Evolutionary conservation across 2,329 filamentous ascomycete genomes (phyloP), one percentile per base, ranked within the genome.

Genomic region (Diplodia sapinea): DNA sequence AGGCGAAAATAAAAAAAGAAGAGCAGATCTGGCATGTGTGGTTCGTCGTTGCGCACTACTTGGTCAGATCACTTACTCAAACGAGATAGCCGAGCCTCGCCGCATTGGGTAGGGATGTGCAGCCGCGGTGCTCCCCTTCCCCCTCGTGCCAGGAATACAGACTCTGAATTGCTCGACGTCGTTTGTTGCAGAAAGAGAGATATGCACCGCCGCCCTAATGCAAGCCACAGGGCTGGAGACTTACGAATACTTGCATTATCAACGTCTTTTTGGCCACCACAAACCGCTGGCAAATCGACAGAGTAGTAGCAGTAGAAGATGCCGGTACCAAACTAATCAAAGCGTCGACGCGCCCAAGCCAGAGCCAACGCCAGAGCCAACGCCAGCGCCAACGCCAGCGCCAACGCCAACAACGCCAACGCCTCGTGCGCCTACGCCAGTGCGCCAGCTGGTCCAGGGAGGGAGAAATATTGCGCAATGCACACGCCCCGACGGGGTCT

Each of bases 201-300:
- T 3, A 15, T 2, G 40, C 15, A 15, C 17, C 3, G 43, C 40
- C 17, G 43, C 43, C n/a, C 43, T 47, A 20, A 47, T 20, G 17
- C 43, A 47, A 47, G 43, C 43, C 43, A 55, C 52, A 55, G 52
- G 52, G 52, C 52, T 55, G 52, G 52, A 47, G 43, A 47, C 43
- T 47, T 47, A 47, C 43, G 43, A 47, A 47, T 47, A 47, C 43
- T n/a, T 47, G n/a, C 43, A n/a, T n/a, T 20, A 47, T 47, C 43
- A 47, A 36, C 33, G 11, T 36, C 1, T 36, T 33, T 33, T 47
- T 47, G 43, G 43, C 43, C 43, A 47, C 43, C 43, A 9, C 43
- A 9, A 47, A 7, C 31, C 31, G 31, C 31, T 33, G 31, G 31
- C 31, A 33, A 33, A 33, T 33, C 31, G 31, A 33, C 31, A 33